These are phyloP conservation scores for Saccharomyces eubayanus DNA, from an alignment of 805 yeast species.

Conservation along the genomic window DNA sequence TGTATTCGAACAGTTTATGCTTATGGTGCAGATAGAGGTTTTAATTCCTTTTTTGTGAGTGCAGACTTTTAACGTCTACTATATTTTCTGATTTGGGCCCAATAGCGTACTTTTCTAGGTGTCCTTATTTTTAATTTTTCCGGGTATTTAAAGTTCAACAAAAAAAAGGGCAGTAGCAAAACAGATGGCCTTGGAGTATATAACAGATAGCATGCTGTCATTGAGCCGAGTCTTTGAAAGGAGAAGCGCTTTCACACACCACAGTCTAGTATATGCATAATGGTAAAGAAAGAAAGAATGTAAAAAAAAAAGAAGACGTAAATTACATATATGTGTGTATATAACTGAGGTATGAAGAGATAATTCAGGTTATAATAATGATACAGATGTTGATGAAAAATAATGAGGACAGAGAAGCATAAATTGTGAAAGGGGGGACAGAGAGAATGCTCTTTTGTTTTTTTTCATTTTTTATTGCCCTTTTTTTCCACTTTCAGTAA, in stretches of 20 bases:
- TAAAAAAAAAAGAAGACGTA: not conserved
- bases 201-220: not conserved
- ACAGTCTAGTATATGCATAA: not conserved
- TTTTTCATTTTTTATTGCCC: conserved; percentile 13
- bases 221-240: not conserved
- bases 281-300: not conserved
- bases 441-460: not conserved
- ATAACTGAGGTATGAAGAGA: not conserved
- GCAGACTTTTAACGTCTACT: not conserved
- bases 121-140: not conserved
- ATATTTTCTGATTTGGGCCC: not conserved
- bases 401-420: not conserved
- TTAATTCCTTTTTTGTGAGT: not conserved
- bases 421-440: not conserved
- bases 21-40: not conserved
- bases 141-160: not conserved
- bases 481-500: conserved; percentile 67
- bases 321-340: not conserved
- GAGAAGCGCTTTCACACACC: not conserved
- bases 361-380: not conserved
- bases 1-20: not conserved
- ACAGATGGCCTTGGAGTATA: not conserved
- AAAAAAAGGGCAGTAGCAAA: not conserved
- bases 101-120: not conserved
- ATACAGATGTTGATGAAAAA: not conserved